Evolutionary conservation across 192 early-diverging fungal species (phyloP), one percentile per base, ranked within the genome.

Genomic region (Backusella parvicylindrica): DNA sequence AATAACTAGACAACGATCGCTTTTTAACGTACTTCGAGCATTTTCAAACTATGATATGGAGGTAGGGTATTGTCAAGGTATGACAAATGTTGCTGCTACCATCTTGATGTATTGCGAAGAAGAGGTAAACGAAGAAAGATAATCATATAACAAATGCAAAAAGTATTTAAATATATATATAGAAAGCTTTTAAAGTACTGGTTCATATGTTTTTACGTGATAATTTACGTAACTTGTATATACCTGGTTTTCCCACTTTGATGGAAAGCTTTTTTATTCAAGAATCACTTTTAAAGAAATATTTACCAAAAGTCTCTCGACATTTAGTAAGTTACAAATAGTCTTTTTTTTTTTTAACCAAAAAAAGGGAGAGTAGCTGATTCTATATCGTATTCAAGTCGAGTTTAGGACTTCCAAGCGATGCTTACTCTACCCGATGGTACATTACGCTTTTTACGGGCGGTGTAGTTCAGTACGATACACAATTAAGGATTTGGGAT

Each of bases 1-100:
- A 26, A 56, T 18, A 40, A 38, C 23, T 75, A 89, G 93, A 16
- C 94, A 95, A 83, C 86, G 89, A 43, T 74, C 85, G 6, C 81
- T 95, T 41, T 93, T 94, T 75, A 91, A 94, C 74, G 87, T 96
- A 2, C 72, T 95, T 26, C 88, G 92, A 72, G 92, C 94, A 1
- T 95, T 95, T 75, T 85, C 89, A 2, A 79, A 89, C 32, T 95
- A 90, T 74, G 93, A 96, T 77, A 56, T 78, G 31, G 88, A 92
- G 64, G 88, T 96, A 64, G 95, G 95, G 36, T 96, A 95, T 71
- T 96, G 95, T 73, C 95, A 96, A 84, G 95, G 95, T 1, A 92
- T 96, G 80, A 86, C 93, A 3, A 95, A 92, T 78, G 81, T 96
- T 28, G 92, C 88, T 0, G 92, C 93, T 3, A 90, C 89, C 2